Conservation (phyloP, 192 early-diverging fungal genomes). For the Backusella circina region DNA sequence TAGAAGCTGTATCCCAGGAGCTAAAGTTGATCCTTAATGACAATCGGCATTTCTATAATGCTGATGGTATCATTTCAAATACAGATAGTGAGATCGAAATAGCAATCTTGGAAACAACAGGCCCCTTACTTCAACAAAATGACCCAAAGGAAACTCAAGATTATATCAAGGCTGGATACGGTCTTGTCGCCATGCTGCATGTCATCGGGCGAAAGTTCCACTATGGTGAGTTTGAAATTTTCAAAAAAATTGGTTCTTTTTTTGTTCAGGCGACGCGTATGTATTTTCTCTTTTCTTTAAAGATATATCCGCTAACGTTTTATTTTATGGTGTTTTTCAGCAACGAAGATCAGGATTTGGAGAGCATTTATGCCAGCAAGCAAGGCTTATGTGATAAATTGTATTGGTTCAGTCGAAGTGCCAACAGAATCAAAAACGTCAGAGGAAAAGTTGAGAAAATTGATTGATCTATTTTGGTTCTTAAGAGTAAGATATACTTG, state of each 20-base stretch:
- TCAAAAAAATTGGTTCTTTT: conserved; percentile 12
- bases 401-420: conserved; percentile 10
- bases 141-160: conserved; percentile 7
- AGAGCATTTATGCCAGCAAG: conserved; percentile 14
- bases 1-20: conserved; percentile 8
- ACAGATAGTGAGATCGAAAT: conserved; percentile 5
- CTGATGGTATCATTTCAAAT: conserved; percentile 13
- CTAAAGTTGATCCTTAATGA: conserved; percentile 11
- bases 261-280: conserved; percentile 13
- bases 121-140: conserved; percentile 6
- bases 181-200: conserved; percentile 3
- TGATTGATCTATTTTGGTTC: conserved; percentile 18
- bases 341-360: conserved; percentile 7
- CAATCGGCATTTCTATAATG: conserved; percentile 5
- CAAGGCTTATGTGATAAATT: conserved; percentile 8
- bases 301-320: conserved; percentile 4
- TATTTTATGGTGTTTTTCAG: conserved; percentile 15
- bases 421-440: conserved; percentile 11
- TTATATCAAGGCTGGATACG: conserved; percentile 15
- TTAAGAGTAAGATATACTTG: conserved; percentile 16
- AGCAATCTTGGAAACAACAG: conserved; percentile 11
- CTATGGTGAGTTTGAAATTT: conserved; percentile 11
- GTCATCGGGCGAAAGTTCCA: background rate
- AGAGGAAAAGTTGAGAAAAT: conserved; percentile 13
- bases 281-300: conserved; percentile 18